These are phyloP conservation scores for Coemansia sp. DNA, from an alignment of 192 early-diverging fungal species.

Conservation along the genomic window DNA sequence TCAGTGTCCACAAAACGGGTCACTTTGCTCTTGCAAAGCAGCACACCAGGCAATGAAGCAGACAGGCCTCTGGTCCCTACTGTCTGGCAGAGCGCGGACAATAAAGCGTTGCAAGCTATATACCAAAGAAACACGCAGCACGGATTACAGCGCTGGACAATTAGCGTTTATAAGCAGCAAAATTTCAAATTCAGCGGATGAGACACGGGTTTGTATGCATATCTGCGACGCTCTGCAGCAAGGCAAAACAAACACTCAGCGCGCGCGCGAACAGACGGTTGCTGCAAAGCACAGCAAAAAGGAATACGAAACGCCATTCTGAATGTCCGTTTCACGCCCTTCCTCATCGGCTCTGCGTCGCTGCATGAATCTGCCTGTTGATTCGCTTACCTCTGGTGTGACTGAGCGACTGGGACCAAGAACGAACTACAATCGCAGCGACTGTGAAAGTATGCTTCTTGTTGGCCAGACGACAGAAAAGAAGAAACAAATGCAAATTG, in stretches of 20 bases:
- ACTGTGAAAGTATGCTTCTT: neutral
- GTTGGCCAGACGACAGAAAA: neutral
- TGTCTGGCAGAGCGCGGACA: conserved; percentile 2
- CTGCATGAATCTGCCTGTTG: neutral
- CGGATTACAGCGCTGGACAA: neutral
- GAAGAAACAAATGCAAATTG: conserved; percentile 7
- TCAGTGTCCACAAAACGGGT: neutral
- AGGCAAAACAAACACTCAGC: neutral
- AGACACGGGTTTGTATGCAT: neutral
- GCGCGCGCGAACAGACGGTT: neutral
- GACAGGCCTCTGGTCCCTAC: conserved; percentile 4
- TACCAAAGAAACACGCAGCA: conserved; percentile 1
- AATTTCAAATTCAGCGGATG: conserved; percentile 5
- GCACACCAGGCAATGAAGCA: neutral
- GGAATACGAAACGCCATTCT: neutral
- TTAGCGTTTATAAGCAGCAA: neutral
- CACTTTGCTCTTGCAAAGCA: neutral
- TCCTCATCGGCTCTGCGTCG: neutral
- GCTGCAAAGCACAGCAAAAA: neutral
- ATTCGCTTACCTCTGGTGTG: conserved; percentile 7
- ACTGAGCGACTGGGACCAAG: neutral
- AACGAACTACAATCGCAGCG: neutral
- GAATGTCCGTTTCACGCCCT: neutral
- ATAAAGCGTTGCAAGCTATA: neutral
- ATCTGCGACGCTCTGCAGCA: neutral